Conservation (phyloP, 108 stramenopile species). For the Nannochloropsis gaditana region DNA sequence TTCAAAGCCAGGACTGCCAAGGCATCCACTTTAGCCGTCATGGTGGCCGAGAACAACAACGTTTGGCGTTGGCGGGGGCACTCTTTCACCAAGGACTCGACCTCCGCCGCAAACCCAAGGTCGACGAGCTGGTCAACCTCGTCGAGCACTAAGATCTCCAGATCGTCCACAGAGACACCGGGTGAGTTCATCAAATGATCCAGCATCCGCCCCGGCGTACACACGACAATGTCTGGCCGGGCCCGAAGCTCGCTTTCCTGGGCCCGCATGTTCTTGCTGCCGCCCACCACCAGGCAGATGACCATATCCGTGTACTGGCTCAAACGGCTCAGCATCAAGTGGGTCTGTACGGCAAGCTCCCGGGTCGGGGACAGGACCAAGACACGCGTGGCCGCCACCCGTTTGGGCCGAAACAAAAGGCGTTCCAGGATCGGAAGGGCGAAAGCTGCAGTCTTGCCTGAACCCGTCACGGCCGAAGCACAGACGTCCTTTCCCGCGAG, state of each 20-base stretch:
- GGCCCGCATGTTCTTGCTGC: slow-evolving; percentile 76
- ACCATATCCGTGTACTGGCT: slow-evolving; percentile 75
- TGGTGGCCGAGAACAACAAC: slow-evolving; percentile 94
- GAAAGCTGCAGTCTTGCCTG: slow-evolving; percentile 94
- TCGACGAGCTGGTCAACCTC: slow-evolving; percentile 83
- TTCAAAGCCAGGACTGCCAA: slow-evolving; percentile 77
- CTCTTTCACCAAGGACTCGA: slow-evolving; percentile 77
- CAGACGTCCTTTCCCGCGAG: slow-evolving; percentile 84
- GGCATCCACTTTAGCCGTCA: slow-evolving; percentile 88
- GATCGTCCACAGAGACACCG: slow-evolving; percentile 76
- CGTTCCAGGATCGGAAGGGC: slow-evolving; percentile 86
- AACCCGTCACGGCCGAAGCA: slow-evolving; percentile 74
- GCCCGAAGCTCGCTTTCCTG: slow-evolving; percentile 78
- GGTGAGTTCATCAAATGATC: slow-evolving; percentile 87
- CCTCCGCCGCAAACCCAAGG: slow-evolving; percentile 92
- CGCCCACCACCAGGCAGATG: slow-evolving; percentile 76
- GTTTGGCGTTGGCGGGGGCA: slow-evolving; percentile 81
- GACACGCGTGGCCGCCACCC: slow-evolving; percentile 64
- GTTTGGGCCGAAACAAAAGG: slow-evolving; percentile 74
- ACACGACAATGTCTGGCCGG: slow-evolving; percentile 86
- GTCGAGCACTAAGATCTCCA: slow-evolving; percentile 56
- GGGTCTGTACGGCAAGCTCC: slow-evolving; percentile 87
- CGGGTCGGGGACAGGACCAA: slow-evolving; percentile 86
- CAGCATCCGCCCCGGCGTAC: slow-evolving; percentile 89
- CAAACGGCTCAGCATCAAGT: slow-evolving; percentile 75